Evolutionary conservation across 2,329 filamentous ascomycete genomes (phyloP), one percentile per base, ranked within the genome.

Genomic region (Cryphonectria nitschkei): DNA sequence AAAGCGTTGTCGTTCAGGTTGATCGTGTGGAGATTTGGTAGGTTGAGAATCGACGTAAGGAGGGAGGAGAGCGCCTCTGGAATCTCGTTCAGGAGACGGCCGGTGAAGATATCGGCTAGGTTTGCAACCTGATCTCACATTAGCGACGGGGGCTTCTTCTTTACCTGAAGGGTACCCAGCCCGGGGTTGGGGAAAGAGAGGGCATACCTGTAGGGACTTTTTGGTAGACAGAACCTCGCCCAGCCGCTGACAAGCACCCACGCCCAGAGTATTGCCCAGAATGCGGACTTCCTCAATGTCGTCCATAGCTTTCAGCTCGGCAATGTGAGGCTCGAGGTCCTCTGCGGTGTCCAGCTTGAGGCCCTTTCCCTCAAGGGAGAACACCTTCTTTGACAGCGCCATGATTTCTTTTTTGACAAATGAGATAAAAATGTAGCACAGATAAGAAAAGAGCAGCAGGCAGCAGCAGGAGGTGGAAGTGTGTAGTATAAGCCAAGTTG

Each of bases 1-100:
- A 99, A 99, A 62, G 96, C 96, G 82, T 99, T 99, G 83, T 99
- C 96, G 82, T 95, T 97, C 56, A 99, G 88, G 82, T 98, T 97
- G 82, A 99, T 88, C 41, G 95, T 98, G 80, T 93, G 92, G 61
- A 99, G 91, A 70, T 93, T 91, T 1, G 93, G 92, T 68, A 97
- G 91, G 78, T 94, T 92, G 70, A 98, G 89, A 58, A 98, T 90
- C 4, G 95, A 92, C 56, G 91, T 94, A 68, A 99, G 90, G 64
- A 99, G 90, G 71, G 89, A 90, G 62, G 92, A 93, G 68, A 99
- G 89, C 9, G 96, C 95, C 74, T 92, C 91, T 64, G 96, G 96
- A 74, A 99, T 99, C 81, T 99, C 96, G 81, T 90, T 92, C 74
- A 98, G 90, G 62, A 98, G 89, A 75, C 96, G 93, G 43, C 93